These are phyloP conservation scores for Fomitopsis betulina DNA, from an alignment of 1,284 basidiomycete species.

Conservation along the genomic window DNA sequence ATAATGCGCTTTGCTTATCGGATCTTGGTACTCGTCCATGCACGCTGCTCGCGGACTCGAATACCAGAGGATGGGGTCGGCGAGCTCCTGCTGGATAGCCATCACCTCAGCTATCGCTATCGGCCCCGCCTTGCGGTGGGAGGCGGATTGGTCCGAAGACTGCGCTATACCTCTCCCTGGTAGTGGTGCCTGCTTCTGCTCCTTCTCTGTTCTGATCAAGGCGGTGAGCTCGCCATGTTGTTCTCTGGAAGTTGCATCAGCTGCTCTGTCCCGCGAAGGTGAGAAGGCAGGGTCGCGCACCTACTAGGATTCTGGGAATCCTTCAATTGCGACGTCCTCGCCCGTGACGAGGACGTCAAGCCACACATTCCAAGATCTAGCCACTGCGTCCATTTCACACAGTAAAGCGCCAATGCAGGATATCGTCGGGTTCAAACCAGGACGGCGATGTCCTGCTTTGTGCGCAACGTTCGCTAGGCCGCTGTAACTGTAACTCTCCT, in stretches of 20 bases:
- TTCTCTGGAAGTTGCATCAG: conserved; percentile 3
- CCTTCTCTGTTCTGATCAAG: conserved; percentile 4
- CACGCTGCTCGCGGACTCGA: not conserved
- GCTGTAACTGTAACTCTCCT: not conserved
- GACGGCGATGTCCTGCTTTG: not conserved
- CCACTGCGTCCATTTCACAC: not conserved
- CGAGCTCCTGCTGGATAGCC: conserved; percentile 3
- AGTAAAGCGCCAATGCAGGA: not conserved
- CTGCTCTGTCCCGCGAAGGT: not conserved
- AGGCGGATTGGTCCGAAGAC: conserved; percentile 6
- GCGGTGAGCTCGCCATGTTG: conserved; percentile 3
- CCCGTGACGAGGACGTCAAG: not conserved
- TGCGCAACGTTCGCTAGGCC: not conserved
- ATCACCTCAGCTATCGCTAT: conserved; percentile 2
- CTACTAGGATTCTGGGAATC: not conserved
- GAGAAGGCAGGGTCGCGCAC: not conserved
- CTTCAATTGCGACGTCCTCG: not conserved
- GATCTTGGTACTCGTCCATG: conserved; percentile 18
- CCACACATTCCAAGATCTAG: not conserved
- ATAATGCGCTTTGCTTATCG: conserved; percentile 22
- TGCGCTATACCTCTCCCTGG: not conserved
- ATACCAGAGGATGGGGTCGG: not conserved
- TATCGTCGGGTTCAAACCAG: not conserved
- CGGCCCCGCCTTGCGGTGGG: conserved; percentile 16
- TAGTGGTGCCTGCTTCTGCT: conserved; percentile 7